phyloP scores from a whole-genome alignment of 176 grass and related monocot genomes.

The Bolboschoenus planiculmis region DNA sequence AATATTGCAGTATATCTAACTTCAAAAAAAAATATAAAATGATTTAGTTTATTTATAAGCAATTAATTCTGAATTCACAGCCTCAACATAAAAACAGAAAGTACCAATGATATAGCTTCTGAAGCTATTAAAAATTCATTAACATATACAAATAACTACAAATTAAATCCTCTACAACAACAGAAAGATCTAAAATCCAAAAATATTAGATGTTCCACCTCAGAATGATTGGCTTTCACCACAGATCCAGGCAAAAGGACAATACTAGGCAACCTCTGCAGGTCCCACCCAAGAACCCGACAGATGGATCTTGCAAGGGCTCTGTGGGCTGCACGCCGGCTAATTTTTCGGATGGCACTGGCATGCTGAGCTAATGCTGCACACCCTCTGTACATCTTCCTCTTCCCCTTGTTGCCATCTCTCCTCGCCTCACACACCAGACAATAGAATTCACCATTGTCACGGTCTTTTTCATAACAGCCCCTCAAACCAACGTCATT shows the following conservation, averaged over 20 bases:
- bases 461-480: slow-evolving; percentile 48
- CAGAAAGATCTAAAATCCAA: not conserved
- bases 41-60: not conserved
- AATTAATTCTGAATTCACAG: not conserved
- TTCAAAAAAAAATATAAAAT: no score
- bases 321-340: slow-evolving; percentile 35
- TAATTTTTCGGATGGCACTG: slow-evolving; percentile 11
- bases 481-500: slow-evolving; percentile 26
- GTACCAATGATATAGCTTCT: not conserved
- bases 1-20: no score
- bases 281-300: slow-evolving; percentile 55
- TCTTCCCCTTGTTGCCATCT: slow-evolving; percentile 24
- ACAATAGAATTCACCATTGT: slow-evolving; percentile 48
- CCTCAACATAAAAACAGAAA: not conserved
- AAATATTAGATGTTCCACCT: not conserved
- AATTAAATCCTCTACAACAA: not conserved
- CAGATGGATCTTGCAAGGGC: slow-evolving; percentile 45
- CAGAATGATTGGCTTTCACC: not conserved
- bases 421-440: slow-evolving; percentile 40
- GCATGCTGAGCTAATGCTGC: slow-evolving; percentile 50
- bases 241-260: slow-evolving; percentile 22
- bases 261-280: slow-evolving; percentile 34
- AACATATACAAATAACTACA: not conserved
- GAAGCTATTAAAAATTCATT: not conserved
- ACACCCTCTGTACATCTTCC: slow-evolving; percentile 33